Evolutionary conservation across 1,139 yeast genomes (phyloP).

Genomic region (Saccharomyces pastorianus): DNA sequence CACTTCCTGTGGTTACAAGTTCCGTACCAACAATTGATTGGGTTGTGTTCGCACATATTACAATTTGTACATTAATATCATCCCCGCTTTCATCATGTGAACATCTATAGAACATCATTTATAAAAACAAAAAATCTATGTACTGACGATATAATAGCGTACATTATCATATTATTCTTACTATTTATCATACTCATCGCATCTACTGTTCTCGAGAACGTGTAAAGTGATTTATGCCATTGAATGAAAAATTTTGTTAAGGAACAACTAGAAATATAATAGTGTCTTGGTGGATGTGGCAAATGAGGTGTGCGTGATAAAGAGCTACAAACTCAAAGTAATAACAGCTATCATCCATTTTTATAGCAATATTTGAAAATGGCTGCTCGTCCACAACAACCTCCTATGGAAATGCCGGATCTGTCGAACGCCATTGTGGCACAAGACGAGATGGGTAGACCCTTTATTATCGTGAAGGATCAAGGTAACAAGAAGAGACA

Average conservation of each 20-base stretch:
- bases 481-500: conserved; percentile 90
- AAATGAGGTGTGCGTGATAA: not conserved
- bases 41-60: no score
- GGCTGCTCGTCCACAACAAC: conserved; percentile 31
- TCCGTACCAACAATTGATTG: conserved; percentile 69
- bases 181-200: not conserved
- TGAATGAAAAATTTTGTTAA: not conserved
- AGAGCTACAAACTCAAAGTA: not conserved
- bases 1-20: conserved; percentile 83
- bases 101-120: not conserved
- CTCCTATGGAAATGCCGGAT: conserved; percentile 74
- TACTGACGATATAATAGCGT: not conserved
- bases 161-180: not conserved
- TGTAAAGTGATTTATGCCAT: not conserved
- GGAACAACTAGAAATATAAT: not conserved
- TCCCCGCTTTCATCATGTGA: not conserved
- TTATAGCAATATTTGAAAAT: not conserved
- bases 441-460: conserved; percentile 98
- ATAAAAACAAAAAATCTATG: not conserved
- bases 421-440: conserved; percentile 97
- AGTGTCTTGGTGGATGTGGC: not conserved
- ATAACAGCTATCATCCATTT: not conserved
- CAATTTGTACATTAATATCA: not conserved
- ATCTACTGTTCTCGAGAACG: not conserved
- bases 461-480: conserved; percentile 93